Percentiles rank a stretch among this genome's conserved stretches.
Conservation (phyloP, 129 eudicot genomes). For the Smallanthus sonchifolius region DNA sequence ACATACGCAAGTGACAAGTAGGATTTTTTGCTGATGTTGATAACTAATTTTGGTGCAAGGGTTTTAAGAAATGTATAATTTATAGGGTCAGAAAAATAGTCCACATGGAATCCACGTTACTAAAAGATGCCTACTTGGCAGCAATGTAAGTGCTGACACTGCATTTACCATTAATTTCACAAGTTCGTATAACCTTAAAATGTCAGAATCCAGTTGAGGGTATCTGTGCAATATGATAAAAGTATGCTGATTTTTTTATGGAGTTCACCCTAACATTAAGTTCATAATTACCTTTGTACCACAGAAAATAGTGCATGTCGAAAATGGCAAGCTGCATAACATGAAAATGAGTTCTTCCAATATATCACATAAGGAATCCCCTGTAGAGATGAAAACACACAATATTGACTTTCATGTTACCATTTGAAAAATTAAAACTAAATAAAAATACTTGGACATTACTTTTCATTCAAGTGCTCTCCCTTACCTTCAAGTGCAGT, state of each 20-base stretch:
- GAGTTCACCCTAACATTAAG: neutral
- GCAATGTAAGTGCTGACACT: neutral
- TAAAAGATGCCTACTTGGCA: neutral
- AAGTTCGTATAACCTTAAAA: neutral
- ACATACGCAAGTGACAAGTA: neutral
- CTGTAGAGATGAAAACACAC: constrained; percentile 38
- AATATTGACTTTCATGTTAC: neutral
- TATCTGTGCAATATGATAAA: neutral
- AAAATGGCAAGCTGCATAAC: constrained; percentile 79
- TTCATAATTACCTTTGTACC: constrained; percentile 65
- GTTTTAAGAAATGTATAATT: neutral
- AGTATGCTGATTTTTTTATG: neutral
- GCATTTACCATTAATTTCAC: neutral
- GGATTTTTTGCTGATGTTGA: neutral
- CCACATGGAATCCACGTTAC: neutral
- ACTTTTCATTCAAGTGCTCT: neutral
- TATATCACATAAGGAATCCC: constrained; percentile 89
- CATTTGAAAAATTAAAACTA: neutral
- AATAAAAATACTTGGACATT: neutral
- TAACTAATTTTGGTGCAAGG: neutral
- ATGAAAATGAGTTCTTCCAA: constrained; percentile 68
- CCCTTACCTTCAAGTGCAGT: constrained; percentile 62
- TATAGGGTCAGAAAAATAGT: neutral
- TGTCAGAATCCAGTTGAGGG: neutral
- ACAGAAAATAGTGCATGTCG: constrained; percentile 85